Conservation (phyloP, 371 early-diverging fungal species). For the Entomophthora muscae region DNA sequence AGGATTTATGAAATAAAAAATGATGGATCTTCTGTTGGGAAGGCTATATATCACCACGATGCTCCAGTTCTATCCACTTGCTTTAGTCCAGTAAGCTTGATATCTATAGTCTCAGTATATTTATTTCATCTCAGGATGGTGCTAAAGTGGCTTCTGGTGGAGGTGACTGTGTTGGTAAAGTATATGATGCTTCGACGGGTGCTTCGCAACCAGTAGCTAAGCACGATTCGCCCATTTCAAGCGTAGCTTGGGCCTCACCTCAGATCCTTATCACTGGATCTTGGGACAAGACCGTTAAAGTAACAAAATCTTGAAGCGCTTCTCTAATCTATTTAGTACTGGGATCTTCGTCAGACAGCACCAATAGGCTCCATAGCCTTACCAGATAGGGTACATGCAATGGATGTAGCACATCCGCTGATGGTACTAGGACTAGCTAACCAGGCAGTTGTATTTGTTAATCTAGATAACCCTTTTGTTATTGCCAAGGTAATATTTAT, state of each 20-base stretch:
- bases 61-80: conserved; percentile 64
- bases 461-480: conserved; percentile 48
- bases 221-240: conserved; percentile 52
- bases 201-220: conserved; percentile 40
- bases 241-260: conserved; percentile 37
- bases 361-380: conserved; percentile 45
- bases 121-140: conserved; percentile 34
- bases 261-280: conserved; percentile 58
- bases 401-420: conserved; percentile 53
- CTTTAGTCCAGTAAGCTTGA: conserved; percentile 63
- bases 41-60: conserved; percentile 63
- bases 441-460: conserved; percentile 43
- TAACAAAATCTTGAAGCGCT: conserved; percentile 10
- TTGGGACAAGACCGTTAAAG: conserved; percentile 86
- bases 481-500: conserved; percentile 29
- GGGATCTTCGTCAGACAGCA: conserved; percentile 53
- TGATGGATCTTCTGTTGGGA: conserved; percentile 43
- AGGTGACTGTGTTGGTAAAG: conserved; percentile 45
- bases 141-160: conserved; percentile 66
- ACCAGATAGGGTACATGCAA: conserved; percentile 60
- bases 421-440: conserved; percentile 67
- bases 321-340: conserved; percentile 28
- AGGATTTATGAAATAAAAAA: conserved; percentile 74
- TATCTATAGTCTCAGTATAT: not conserved
- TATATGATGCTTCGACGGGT: conserved; percentile 42